Evolutionary conservation across 148 eudicot genomes (phyloP).

Genomic region (Rhododendron vialii): DNA sequence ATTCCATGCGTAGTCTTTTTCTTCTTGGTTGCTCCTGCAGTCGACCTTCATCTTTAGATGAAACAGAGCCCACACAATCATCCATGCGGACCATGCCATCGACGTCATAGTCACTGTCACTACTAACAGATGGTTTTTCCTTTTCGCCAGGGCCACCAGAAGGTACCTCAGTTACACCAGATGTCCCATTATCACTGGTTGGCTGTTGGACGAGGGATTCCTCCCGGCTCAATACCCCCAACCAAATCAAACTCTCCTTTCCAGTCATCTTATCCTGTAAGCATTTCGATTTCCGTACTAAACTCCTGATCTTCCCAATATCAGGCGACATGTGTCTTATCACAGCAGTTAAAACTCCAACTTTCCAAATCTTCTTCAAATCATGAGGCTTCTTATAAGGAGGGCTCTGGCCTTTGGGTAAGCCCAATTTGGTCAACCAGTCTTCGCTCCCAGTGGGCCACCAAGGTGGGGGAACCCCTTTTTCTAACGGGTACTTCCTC

Average conservation of each 20-base stretch:
- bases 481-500: slow-evolving; percentile 72
- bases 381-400: slow-evolving; percentile 90
- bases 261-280: slow-evolving; percentile 92
- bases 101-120: slow-evolving; percentile 81
- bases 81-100: slow-evolving; percentile 37
- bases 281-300: slow-evolving; percentile 71
- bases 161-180: slow-evolving; percentile 50
- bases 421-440: slow-evolving; percentile 59
- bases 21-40: slow-evolving; percentile 27
- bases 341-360: slow-evolving; percentile 75
- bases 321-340: slow-evolving; percentile 90
- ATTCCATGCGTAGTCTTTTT: slow-evolving; percentile 37
- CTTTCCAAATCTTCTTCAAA: slow-evolving; percentile 90
- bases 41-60: slow-evolving; percentile 40
- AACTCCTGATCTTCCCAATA: slow-evolving; percentile 67
- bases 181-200: slow-evolving; percentile 62
- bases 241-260: slow-evolving; percentile 82
- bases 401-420: slow-evolving; percentile 57
- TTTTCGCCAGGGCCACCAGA: slow-evolving; percentile 38
- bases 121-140: slow-evolving; percentile 49
- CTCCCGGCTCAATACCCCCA: slow-evolving; percentile 63
- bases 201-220: slow-evolving; percentile 53
- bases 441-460: slow-evolving; percentile 78
- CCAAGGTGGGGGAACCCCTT: slow-evolving; percentile 82
- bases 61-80: slow-evolving; percentile 52